Evolutionary conservation across 495 filamentous ascomycete species (phyloP).

Genomic region (Aspergillus sclerotioniger): DNA sequence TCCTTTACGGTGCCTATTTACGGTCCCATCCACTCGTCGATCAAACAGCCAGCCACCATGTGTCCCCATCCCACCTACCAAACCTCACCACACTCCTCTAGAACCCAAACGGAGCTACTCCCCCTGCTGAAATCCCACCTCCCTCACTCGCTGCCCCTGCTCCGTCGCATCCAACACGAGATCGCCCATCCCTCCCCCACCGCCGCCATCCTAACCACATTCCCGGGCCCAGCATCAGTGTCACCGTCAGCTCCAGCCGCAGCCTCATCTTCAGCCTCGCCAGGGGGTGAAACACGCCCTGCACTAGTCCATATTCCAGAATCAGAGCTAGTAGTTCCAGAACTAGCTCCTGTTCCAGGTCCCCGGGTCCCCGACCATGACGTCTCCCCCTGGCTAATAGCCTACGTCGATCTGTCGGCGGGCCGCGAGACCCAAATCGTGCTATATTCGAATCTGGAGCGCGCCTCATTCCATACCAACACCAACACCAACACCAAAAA

Average conservation of each 20-base stretch:
- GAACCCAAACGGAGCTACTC: constrained; percentile 16
- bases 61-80: not conserved
- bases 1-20: no score
- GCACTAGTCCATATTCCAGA: no score
- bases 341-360: no score
- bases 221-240: no score
- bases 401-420: constrained; percentile 55
- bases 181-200: constrained; percentile 33
- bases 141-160: constrained; percentile 54
- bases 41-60: not conserved
- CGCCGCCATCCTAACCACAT: constrained; percentile 46
- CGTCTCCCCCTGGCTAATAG: constrained; percentile 45
- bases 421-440: constrained; percentile 60
- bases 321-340: no score
- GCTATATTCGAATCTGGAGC: constrained; percentile 38
- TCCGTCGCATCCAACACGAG: constrained; percentile 58
- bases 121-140: constrained; percentile 46
- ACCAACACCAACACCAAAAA: not conserved
- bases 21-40: not conserved
- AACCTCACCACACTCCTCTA: not conserved
- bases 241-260: not conserved
- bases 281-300: not conserved
- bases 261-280: constrained; percentile 7
- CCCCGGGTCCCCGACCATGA: no score
- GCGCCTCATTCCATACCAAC: constrained; percentile 4